Evolutionary conservation across 169 alveolate genomes (phyloP).

Genomic region (Plasmodium vivax): DNA sequence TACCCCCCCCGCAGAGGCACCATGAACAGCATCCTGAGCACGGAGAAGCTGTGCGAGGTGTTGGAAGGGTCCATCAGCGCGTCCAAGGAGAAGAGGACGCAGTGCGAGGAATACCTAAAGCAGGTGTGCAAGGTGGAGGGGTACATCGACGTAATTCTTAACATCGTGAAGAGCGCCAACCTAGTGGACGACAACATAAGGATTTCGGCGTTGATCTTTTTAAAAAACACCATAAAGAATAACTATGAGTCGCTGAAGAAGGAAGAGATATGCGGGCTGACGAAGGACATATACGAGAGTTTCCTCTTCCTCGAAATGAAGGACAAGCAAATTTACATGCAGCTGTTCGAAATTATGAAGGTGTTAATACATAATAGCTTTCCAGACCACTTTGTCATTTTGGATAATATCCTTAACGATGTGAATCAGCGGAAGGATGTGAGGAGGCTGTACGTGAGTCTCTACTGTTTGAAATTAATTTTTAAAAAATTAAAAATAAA

Average conservation of each 20-base stretch:
- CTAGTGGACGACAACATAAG: slow-evolving; percentile 47
- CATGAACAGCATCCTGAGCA: slow-evolving; percentile 9
- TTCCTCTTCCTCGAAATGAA: slow-evolving; percentile 46
- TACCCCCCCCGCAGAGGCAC: neutral
- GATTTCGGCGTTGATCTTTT: slow-evolving; percentile 43
- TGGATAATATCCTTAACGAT: slow-evolving; percentile 49
- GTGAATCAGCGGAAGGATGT: slow-evolving; percentile 64
- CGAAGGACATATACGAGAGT: slow-evolving; percentile 59
- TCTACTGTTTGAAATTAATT: slow-evolving; percentile 49
- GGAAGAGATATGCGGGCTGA: slow-evolving; percentile 45
- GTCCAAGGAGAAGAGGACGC: slow-evolving; percentile 36
- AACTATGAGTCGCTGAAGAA: slow-evolving; percentile 36
- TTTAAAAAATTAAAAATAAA: slow-evolving; percentile 62
- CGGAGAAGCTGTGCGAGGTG: slow-evolving; percentile 34
- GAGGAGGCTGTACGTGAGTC: slow-evolving; percentile 38
- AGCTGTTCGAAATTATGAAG: slow-evolving; percentile 57
- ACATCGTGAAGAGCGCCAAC: slow-evolving; percentile 29
- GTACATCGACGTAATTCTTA: slow-evolving; percentile 30
- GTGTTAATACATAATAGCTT: slow-evolving; percentile 42
- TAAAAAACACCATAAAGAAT: slow-evolving; percentile 42
- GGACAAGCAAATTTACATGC: slow-evolving; percentile 51
- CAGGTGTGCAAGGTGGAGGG: slow-evolving; percentile 45
- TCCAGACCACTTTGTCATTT: slow-evolving; percentile 21
- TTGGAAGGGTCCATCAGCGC: slow-evolving; percentile 62
- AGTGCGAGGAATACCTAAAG: slow-evolving; percentile 47